Conservation (phyloP, 257 asterid genomes). For the Anisodus acutangulus region DNA sequence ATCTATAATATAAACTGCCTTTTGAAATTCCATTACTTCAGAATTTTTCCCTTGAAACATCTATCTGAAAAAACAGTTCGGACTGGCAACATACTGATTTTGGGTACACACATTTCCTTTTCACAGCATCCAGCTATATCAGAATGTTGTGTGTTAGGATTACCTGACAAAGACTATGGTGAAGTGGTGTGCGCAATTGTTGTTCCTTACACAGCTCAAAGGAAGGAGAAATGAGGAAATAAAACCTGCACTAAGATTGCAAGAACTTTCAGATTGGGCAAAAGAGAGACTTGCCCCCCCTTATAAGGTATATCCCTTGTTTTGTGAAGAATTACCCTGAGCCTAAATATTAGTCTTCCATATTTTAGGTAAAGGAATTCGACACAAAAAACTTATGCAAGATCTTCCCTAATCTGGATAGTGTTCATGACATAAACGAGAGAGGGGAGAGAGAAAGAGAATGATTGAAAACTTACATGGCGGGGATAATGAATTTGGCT, state of each 20-base stretch:
- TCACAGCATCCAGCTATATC: constrained; percentile 74
- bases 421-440: too few species aligned
- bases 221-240: constrained; percentile 57
- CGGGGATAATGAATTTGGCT: too few species aligned
- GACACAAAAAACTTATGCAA: too few species aligned
- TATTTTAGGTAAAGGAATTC: too few species aligned
- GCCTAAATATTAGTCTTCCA: too few species aligned
- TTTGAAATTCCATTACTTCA: not conserved
- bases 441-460: too few species aligned
- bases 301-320: constrained; percentile 61
- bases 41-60: not conserved
- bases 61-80: not conserved
- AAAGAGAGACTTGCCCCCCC: constrained; percentile 96
- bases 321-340: not conserved
- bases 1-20: constrained; percentile 14
- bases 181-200: constrained; percentile 76
- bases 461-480: not conserved
- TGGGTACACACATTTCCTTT: constrained; percentile 23
- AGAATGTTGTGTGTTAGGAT: constrained; percentile 90
- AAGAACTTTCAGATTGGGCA: constrained; percentile 79
- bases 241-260: constrained; percentile 70
- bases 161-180: constrained; percentile 82
- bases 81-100: constrained; percentile 8
- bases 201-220: constrained; percentile 61
- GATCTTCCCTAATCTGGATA: too few species aligned